Evolutionary conservation across 306 rosid species (phyloP), one percentile per base, ranked within the genome.

Genomic region (Cyamopsis tetragonoloba): DNA sequence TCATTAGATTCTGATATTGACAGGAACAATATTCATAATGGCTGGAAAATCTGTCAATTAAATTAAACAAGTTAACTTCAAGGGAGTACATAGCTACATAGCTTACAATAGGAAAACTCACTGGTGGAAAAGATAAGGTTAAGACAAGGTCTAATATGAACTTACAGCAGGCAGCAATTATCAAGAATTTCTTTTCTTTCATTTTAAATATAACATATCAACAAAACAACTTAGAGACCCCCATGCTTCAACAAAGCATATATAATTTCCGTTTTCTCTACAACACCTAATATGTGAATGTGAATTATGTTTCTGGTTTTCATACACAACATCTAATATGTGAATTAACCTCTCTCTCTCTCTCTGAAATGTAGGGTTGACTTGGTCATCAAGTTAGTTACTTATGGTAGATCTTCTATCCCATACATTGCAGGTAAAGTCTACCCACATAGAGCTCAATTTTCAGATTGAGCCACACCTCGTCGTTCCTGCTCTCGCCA

Each of bases 1-100:
- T 11, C 38, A 9, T 60, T 35, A 62, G 38, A 50, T 48, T 39
- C 24, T 43, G 24, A 41, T 17, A 66, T 50, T 24, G 47, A 20
- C 42, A 56, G 41, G 19, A 18, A 64, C 41, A 15, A 32, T 47
- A 64, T 30, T 43, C 7, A 34, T n/a, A 41, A 56, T 24, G 10
- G 24, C 70, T 3, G 73, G 14, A 55, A n/a, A 71, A 57, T 72
- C 58, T 49, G 10, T 48, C 50, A 38, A 47, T 37, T 19, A 38
- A 55, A 48, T 22, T 10, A 51, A 10, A 17, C 62, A 44, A 37
- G 5, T 70, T 62, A 62, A 50, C 56, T 18, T 51, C 27, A 27
- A 41, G 19, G 15, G 17, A 30, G 28, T 39, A 72, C 2, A 27
- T 39, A 50, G 35, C 64, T 39, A 72, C 2, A 27, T 39, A 50